Base-by-base conservation (phyloP, 805 yeast species). In the Candida nemodendra region DNA sequence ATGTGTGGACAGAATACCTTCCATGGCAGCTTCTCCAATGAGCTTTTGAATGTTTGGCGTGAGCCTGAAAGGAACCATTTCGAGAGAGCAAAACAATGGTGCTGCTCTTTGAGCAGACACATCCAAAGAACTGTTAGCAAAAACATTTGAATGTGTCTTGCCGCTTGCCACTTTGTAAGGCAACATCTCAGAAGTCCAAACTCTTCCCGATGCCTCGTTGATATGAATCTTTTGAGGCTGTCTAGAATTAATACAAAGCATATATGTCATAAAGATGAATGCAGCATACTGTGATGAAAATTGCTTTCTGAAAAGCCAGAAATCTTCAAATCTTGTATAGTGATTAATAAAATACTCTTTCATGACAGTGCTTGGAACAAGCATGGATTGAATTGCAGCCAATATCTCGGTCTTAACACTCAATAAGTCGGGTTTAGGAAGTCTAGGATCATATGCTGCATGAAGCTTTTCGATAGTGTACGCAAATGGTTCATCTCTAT, bases 241-340 rank as follows among this genome's bases (percentile, higher is more conserved):
- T 54, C 99, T 79, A 32, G 84, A 79, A 59, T 88, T 88, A 53
- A 93, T 86, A 64, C 95, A 82, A 85, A 93, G 79, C 89, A 91
- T 84, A 56, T 87, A 88, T 0, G 98, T 86, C 73, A 90, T 81
- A 62, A 91, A 91, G 30, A 88, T 79, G 52, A 93, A 84, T 0
- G 95, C 81, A 4, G 97, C 97, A 64, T 91, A 93, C 62, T 90
- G 96, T 18, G 95, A 82, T 4, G 96, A 79, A 57, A 93, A 95
- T 56, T 90, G 96, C 54, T 89, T 88, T 46, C 98, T 77, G 80
- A 95, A 93, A 36, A 91, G 65, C 99, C 99, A 93, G 71, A 91
- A 93, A 54, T 91, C 97, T 61, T 85, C 96, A 59, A 83, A 95
- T 41, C 79, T 75, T 9, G 82, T 73, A 61, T 81, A 93, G 27